Evolutionary conservation across 2,329 filamentous ascomycete species (phyloP), one percentile per base, ranked within the genome.

Genomic region (Clarireedia hainanense): DNA sequence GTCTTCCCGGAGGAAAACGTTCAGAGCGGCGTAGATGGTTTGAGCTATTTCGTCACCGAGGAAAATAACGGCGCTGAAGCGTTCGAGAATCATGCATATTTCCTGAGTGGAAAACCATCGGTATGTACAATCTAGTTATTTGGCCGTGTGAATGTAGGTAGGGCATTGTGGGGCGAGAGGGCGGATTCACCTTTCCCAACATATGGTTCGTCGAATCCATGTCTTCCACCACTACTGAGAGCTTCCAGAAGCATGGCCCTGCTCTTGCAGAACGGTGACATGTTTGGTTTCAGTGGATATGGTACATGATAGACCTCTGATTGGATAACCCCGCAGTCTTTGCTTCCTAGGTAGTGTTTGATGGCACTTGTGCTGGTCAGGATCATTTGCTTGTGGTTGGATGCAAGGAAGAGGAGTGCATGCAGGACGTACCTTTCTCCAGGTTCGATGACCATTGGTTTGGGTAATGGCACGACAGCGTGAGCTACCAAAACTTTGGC

Each of bases 11-110:
- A 76, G 63, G 7, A 76, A 68, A 47, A 75, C 70, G 59, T 75
- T 75, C 59, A 76, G 69, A 26, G 70, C 73, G n/a, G 70, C 68
- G 60, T 76, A 76, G 47, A 74, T 67, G 39, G 70, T 65, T 50
- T 68, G 66, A 15, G 73, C 64, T 30, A 69, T 63, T 43, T 70
- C 64, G 55, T 76, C 73, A 24, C 74, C 74, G 45, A 75, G 58
- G 55, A 76, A 76, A 17, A 71, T 58, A 5, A 76, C 57, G 17
- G 66, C 64, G 47, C 73, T 71, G 57, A 75, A 75, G 40, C 72
- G 69, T 52, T 71, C 68, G 26, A 76, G 66, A 20, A 75, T 74
- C 63, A 73, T 71, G 61, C 74, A 76, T 45, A 74, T 72, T 55
- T 76, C 72, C 7, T 63, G 55, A 3, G 68, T 66, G 6, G 69